A percentile compares a stretch with the other conserved stretches of the same genome.
phyloP scores from a whole-genome alignment of 495 filamentous ascomycete genomes.

The Evernia prunastri region DNA sequence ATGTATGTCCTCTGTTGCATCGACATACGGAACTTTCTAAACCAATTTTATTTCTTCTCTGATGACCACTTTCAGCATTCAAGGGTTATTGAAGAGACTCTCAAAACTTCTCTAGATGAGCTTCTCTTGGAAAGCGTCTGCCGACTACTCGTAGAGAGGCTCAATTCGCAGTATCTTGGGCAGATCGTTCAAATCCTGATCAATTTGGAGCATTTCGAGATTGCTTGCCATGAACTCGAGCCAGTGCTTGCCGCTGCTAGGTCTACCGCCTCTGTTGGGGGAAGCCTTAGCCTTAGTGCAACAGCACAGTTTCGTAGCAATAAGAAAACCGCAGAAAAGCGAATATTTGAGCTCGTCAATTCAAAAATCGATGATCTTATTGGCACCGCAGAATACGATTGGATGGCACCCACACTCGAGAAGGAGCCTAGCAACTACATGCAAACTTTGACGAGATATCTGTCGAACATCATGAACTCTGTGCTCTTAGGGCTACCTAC shows the following conservation, averaged over 20 bases:
- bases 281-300: constrained; percentile 65
- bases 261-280: constrained; percentile 65
- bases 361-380: constrained; percentile 98
- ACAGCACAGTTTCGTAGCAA: constrained; percentile 80
- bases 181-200: constrained; percentile 98
- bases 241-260: constrained; percentile 72
- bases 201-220: constrained; percentile 95
- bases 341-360: constrained; percentile 97
- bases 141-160: constrained; percentile 76
- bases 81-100: constrained; percentile 78
- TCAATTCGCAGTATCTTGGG: constrained; percentile 86
- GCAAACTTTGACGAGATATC: constrained; percentile 81
- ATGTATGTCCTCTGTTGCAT: constrained; percentile 99
- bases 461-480: constrained; percentile 95
- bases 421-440: constrained; percentile 84
- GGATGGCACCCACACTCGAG: constrained; percentile 59
- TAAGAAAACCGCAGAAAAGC: constrained; percentile 93
- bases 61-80: constrained; percentile 89
- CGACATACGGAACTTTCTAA: constrained; percentile 91
- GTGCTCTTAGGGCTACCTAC: constrained; percentile 84
- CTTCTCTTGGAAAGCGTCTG: constrained; percentile 87
- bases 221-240: constrained; percentile 81
- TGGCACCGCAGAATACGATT: constrained; percentile 94
- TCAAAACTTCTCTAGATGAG: constrained; percentile 80
- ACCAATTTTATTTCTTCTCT: constrained; percentile 92